Base-by-base conservation (phyloP, 768 basidiomycete species). In the Tulasnella sp. region DNA sequence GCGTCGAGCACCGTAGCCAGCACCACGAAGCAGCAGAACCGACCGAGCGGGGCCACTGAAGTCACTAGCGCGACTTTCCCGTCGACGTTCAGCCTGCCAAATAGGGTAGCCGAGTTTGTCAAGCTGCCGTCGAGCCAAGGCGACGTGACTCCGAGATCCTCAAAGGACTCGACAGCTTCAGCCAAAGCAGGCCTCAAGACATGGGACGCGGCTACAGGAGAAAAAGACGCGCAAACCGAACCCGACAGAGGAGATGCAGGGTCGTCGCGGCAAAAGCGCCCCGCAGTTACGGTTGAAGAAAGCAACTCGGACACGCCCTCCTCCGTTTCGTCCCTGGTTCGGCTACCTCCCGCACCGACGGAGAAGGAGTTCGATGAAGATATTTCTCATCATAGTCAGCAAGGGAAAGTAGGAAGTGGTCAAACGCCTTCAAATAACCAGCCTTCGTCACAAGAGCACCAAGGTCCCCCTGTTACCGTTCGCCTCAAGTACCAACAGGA, bases 401-500 rank as follows among this genome's bases (percentile, higher is more conserved):
- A 67, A 32, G 32, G 26, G 13, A 67, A 16, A 13, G n/a, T n/a
- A 29, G 26, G 26, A 26, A 67, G 61, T 67, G 32, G 26, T 26
- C 61, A 35, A 13, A 67, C 61, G 1, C 61, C 61, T 67, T 35
- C 26, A 10, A 6, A 67, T 67, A 29, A 16, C 15, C 61, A 67
- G 26, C 32, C 61, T 67, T 67, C 61, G 29, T 18, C 29, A 1
- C 26, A 32, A 35, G 61, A 67, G 10, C 26, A 11, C 3, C 26
- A 40, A 77, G 29, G 79, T 20, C 51, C 71, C 0, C 75, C 75
- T 67, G 83, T 91, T 70, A 90, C 90, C 0, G 85, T 90, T 79
- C 85, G 91, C n/a, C 93, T 91, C 80, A 86, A 91, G 81, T 90
- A 93, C 82, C 83, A 86, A 13, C 84, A 89, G 76, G 89, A 91